Evolutionary conservation across 139 green algal species (phyloP), one percentile per base, ranked within the genome.

Genomic region (Chlorella sp.): DNA sequence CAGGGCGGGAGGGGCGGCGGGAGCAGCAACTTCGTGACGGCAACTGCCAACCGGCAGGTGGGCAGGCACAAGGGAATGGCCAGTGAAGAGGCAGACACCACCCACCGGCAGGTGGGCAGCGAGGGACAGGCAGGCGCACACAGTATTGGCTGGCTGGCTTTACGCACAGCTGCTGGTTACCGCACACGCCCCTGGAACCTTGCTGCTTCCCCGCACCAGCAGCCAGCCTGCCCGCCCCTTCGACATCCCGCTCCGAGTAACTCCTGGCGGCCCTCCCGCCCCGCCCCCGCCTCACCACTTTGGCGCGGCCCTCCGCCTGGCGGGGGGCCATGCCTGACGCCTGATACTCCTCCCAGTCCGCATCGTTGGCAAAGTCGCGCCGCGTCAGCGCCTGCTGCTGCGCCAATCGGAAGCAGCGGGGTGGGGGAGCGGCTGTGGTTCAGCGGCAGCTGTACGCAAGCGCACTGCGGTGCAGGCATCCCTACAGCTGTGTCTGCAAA

Each of bases 291-390:
- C 41, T 74, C 48, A 62, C 65, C 75, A 44, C 62, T 73, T 73
- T 77, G 30, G 77, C 73, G 38, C 56, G 36, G 7, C 70, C 79
- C 36, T 83, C 69, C 14, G 38, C 54, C 58, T 87, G 51, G 28
- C 78, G 38, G 11, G 28, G 43, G 3, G 77, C 34, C 77, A 72
- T 48, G 24, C 77, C 77, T 0, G 36, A 22, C 1, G 73, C 76
- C 60, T 82, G 43, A 11, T 84, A 76, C 68, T 89, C 68, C 56
- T 82, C 62, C 36, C 46, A 81, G 7, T 87, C 75, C n/a, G 48
- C 85, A 38, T 85, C 70, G 32, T 4, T 78, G 11, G 28, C 40
- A n/a, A 86, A 86, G 60, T 86, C 81, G 9, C 70, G 56, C 43
- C 81, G 81, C 22, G 81, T 72, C 54, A 86, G 72, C 40, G 36